phyloP scores from a whole-genome alignment of 495 filamentous ascomycete species.

The Hypoxylon subgilvum region DNA sequence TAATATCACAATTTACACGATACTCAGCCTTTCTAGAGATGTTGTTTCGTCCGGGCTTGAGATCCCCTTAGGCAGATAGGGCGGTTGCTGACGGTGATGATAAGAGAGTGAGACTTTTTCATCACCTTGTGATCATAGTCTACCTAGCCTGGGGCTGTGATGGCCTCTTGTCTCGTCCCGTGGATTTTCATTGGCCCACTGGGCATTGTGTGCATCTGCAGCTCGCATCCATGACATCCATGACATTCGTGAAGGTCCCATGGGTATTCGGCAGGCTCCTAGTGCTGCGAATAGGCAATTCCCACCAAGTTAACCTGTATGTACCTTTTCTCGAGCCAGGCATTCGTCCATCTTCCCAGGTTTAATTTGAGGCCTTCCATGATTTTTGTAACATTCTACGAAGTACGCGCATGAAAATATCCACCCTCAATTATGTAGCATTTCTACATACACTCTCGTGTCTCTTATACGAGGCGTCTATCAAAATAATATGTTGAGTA shows the following conservation, averaged over 20 bases:
- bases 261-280: slow-evolving; percentile 17
- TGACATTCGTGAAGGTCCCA: slow-evolving; percentile 30
- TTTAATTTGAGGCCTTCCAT: not conserved
- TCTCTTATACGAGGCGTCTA: not conserved
- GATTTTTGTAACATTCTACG: not conserved
- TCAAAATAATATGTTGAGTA: no score
- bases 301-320: no score
- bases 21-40: not conserved
- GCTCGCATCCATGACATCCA: slow-evolving; percentile 21
- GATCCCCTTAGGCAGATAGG: slow-evolving; percentile 24
- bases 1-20: no score
- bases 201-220: slow-evolving; percentile 27
- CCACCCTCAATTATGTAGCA: not conserved
- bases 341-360: slow-evolving; percentile 17
- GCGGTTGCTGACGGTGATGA: slow-evolving; percentile 23
- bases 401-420: no score
- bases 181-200: slow-evolving; percentile 22
- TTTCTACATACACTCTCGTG: not conserved
- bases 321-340: no score
- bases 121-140: slow-evolving; percentile 33
- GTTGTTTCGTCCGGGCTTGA: no score
- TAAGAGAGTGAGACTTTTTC: slow-evolving; percentile 32
- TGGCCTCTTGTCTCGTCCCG: slow-evolving; percentile 20
- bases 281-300: slow-evolving; percentile 1
- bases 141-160: slow-evolving; percentile 28